A percentile compares a stretch with the other conserved stretches of the same genome.
phyloP scores from a whole-genome alignment of 345 rosid genomes.

The Corchorus capsularis region DNA sequence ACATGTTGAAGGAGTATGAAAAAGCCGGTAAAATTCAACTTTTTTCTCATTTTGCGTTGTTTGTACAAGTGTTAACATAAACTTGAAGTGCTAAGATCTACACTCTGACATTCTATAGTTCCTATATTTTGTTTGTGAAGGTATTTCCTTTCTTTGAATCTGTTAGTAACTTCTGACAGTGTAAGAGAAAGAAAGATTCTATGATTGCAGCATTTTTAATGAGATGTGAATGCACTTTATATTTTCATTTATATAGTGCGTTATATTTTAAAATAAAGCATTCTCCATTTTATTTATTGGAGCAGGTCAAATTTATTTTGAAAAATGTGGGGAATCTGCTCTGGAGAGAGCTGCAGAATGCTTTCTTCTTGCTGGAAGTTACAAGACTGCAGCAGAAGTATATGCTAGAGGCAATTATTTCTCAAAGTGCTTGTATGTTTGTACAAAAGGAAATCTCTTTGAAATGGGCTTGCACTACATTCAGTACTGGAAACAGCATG shows the following conservation, averaged over 20 bases:
- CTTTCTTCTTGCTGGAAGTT: conserved; percentile 36
- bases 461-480: conserved; percentile 43
- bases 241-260: neutral
- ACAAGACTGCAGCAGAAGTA: conserved; percentile 39
- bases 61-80: neutral
- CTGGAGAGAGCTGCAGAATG: conserved; percentile 49
- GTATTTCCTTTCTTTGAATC: neutral
- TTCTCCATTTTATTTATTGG: neutral
- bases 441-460: conserved; percentile 43
- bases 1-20: conserved; percentile 39
- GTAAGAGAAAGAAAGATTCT: neutral
- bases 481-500: conserved; percentile 35
- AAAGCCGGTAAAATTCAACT: conserved; percentile 35
- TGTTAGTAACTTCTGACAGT: neutral
- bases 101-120: neutral
- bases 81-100: neutral
- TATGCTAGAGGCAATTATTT: conserved; percentile 38
- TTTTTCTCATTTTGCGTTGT: neutral
- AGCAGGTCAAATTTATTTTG: conserved; percentile 44
- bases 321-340: conserved; percentile 39
- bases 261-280: neutral
- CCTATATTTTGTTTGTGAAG: neutral
- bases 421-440: conserved; percentile 38
- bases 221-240: neutral
- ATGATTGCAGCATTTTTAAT: neutral